Evolutionary conservation across 2,329 filamentous ascomycete genomes (phyloP).

Genomic region (Trichophyton rubrum): DNA sequence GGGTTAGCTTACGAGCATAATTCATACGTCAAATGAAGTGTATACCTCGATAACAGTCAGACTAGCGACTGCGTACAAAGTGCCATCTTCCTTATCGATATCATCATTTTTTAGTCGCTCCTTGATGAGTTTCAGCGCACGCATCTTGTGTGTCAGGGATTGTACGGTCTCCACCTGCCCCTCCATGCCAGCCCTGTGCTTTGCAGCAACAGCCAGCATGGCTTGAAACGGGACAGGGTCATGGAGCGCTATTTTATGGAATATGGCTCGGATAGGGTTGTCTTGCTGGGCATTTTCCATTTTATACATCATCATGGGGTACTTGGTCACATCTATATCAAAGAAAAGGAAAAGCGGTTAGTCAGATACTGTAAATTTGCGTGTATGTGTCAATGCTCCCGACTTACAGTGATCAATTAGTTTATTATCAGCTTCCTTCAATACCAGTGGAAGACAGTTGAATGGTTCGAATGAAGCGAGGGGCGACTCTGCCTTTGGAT

Average conservation of each 20-base stretch:
- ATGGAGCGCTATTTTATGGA: conserved; percentile 20
- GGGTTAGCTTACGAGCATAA: conserved; percentile 3
- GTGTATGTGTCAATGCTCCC: neutral
- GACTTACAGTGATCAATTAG: conserved; percentile 24
- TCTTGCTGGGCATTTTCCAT: conserved; percentile 18
- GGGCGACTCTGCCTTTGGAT: neutral
- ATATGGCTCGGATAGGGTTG: conserved; percentile 23
- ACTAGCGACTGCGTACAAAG: conserved; percentile 23
- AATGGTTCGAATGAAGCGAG: conserved; percentile 17
- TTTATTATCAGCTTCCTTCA: conserved; percentile 18
- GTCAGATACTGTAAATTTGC: neutral
- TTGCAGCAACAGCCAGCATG: conserved; percentile 25
- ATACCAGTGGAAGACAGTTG: conserved; percentile 18
- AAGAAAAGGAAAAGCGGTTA: neutral
- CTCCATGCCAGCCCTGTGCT: conserved; percentile 22
- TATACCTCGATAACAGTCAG: conserved; percentile 25
- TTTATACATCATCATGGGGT: conserved; percentile 27
- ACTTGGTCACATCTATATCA: conserved; percentile 21
- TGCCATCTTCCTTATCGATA: conserved; percentile 19
- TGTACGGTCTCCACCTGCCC: conserved; percentile 21
- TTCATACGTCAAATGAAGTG: neutral
- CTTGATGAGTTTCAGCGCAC: conserved; percentile 21
- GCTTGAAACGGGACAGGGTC: conserved; percentile 23
- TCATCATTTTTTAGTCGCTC: conserved; percentile 19
- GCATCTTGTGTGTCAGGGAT: conserved; percentile 25